A percentile compares a stretch with the other conserved stretches of the same genome.
Conservation (phyloP, 2,329 filamentous ascomycete species). For the Neonectria hederae region DNA sequence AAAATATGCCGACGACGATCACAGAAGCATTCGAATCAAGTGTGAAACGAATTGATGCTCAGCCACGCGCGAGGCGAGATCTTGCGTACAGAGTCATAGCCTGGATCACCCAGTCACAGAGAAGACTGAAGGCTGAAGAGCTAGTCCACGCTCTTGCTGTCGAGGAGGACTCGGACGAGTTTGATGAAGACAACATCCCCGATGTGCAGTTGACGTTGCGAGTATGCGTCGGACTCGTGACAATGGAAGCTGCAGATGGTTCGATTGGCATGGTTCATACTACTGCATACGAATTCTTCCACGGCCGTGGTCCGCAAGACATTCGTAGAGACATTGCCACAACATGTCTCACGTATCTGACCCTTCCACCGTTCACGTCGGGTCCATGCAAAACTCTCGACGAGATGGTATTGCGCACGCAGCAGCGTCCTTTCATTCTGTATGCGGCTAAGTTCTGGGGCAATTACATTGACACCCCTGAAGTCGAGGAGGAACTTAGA, state of each 20-base stretch:
- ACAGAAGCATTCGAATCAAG: conserved; percentile 6
- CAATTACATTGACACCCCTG: background rate
- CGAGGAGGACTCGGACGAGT: background rate
- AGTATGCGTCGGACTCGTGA: background rate
- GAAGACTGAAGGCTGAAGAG: conserved; percentile 1
- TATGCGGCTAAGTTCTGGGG: conserved; percentile 6
- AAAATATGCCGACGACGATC: background rate
- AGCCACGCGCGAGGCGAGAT: background rate
- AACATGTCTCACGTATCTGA: background rate
- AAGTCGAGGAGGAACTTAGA: background rate
- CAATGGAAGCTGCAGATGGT: background rate
- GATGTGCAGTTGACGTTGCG: background rate
- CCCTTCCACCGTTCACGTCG: background rate
- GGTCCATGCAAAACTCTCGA: background rate
- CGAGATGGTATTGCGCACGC: background rate
- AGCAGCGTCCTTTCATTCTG: background rate
- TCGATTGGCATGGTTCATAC: conserved; percentile 10
- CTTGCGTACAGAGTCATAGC: conserved; percentile 3
- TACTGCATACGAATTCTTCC: conserved; percentile 8
- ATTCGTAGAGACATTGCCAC: background rate
- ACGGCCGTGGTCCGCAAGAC: background rate
- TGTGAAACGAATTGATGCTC: background rate
- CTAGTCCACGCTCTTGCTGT: background rate
- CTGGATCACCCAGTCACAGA: conserved; percentile 2
- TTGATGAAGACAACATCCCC: conserved; percentile 9